These are phyloP conservation scores for Pleurotus eryngii DNA, from an alignment of 768 basidiomycete genomes.

Conservation along the genomic window DNA sequence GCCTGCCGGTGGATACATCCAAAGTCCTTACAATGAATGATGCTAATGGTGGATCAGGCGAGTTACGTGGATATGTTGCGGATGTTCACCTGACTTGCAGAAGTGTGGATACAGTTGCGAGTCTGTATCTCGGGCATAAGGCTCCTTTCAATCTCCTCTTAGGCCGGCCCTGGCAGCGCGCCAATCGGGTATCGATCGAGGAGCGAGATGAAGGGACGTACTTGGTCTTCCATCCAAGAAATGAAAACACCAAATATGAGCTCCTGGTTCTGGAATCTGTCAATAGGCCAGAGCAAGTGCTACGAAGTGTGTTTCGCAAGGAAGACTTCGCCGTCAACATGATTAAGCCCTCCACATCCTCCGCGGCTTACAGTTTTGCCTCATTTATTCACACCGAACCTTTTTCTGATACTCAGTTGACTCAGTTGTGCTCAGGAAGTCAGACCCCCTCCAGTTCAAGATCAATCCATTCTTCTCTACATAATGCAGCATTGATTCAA, in stretches of 20 bases:
- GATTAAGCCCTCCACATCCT: too few species aligned
- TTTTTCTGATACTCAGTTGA: too few species aligned
- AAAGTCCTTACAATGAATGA: constrained; percentile 13
- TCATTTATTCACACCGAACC: too few species aligned
- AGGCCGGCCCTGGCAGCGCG: constrained; percentile 19
- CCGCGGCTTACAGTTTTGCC: too few species aligned
- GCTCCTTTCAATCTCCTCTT: constrained; percentile 16
- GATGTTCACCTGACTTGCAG: constrained; percentile 16
- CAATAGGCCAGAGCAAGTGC: too few species aligned
- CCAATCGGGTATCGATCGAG: constrained; percentile 18
- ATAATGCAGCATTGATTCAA: too few species aligned
- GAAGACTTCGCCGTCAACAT: too few species aligned
- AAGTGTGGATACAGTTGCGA: constrained; percentile 11
- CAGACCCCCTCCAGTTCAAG: too few species aligned
- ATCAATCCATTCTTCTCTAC: too few species aligned
- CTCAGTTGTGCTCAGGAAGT: too few species aligned
- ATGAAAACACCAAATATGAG: not conserved
- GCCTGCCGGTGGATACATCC: constrained; percentile 9
- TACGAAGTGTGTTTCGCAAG: too few species aligned
- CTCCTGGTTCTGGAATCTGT: not conserved
- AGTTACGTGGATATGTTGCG: constrained; percentile 13
- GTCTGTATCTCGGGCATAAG: constrained; percentile 16
- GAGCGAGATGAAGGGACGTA: constrained; percentile 15
- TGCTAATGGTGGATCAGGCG: constrained; percentile 17
- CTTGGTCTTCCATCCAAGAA: not conserved